These are phyloP conservation scores for Scleromitrula shiraiana DNA, from an alignment of 2,329 filamentous ascomycete genomes.

Conservation along the genomic window DNA sequence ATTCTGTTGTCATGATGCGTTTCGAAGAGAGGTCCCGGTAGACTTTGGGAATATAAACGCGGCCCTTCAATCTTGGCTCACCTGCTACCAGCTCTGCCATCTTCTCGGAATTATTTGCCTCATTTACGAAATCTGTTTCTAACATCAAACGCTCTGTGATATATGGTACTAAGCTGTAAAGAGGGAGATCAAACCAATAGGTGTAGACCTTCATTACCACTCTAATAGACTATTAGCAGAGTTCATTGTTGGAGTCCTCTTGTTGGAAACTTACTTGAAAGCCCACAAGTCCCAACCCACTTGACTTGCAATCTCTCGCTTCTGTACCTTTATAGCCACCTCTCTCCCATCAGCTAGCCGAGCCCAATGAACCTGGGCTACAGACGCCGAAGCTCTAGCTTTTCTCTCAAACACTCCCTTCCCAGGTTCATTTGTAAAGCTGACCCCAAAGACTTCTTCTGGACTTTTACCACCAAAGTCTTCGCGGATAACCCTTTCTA, in stretches of 20 bases:
- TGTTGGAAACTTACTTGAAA: constrained; percentile 57
- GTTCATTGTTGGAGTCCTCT: constrained; percentile 3
- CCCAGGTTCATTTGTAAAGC: constrained; percentile 59
- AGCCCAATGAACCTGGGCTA: constrained; percentile 97
- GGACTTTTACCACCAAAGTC: constrained; percentile 80
- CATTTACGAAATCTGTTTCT: constrained; percentile 91
- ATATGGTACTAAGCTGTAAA: constrained; percentile 86
- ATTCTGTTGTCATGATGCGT: constrained; percentile 88
- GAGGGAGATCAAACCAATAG: constrained; percentile 83
- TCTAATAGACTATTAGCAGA: no score
- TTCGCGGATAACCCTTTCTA: constrained; percentile 75
- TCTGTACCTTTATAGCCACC: constrained; percentile 94
- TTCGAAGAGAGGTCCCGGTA: constrained; percentile 75
- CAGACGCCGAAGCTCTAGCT: constrained; percentile 67
- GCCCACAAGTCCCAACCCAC: constrained; percentile 94
- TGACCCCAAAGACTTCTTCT: constrained; percentile 89
- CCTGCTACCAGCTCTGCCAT: constrained; percentile 71
- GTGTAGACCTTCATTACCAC: constrained; percentile 78
- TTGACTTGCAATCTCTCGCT: constrained; percentile 84
- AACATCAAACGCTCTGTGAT: constrained; percentile 85
- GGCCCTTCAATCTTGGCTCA: constrained; percentile 66
- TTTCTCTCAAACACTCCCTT: constrained; percentile 63
- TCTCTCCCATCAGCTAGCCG: constrained; percentile 76
- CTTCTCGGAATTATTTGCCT: constrained; percentile 77
- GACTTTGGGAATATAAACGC: constrained; percentile 83